Evolutionary conservation across 2,329 filamentous ascomycete genomes (phyloP), one percentile per base, ranked within the genome.

Genomic region (Nothophoma quercina): DNA sequence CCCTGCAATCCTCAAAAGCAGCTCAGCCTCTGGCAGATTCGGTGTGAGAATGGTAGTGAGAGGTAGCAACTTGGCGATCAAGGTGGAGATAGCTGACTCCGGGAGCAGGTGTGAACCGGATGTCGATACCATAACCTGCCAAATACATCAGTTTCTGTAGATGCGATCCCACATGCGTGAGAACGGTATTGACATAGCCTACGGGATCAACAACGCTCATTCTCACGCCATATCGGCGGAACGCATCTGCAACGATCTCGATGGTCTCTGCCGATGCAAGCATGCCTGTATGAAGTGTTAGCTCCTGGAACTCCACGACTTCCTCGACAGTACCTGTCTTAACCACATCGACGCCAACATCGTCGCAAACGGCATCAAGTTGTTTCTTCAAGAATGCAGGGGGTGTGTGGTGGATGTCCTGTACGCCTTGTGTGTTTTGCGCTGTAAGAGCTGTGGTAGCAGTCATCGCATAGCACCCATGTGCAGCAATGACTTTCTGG

Each of bases 381-480:
- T 96, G 91, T 78, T 90, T 90, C 60, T 81, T 81, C 19, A 97
- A 85, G 73, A 98, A 97, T 4, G 82, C 80, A 0, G 90, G 80
- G 0, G 93, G 93, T 7, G 90, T 85, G 49, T 88, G 78, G 68
- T 96, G 91, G 43, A 98, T 91, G 59, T 83, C 91, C 56, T 86
- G 81, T 12, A 98, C 92, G 4, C 91, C 91, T 45, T 84, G 81
- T 0, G 95, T 99, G 75, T 98, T 96, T 71, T 98, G 95, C 13
- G 91, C 93, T n/a, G 95, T 99, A 69, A 99, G 79, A 16, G 93
- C 93, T 12, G 93, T 96, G 8, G 93, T 97, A 18, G 93, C 91
- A 42, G 93, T 97, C 87, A 97, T 96, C 54, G 91, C 92, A 81
- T 98, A 98, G 77, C 90, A 95, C 54, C 89, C 88, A 83, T 98